Base-by-base conservation (phyloP, 495 filamentous ascomycete species). In the Penicillium malachiteum region DNA sequence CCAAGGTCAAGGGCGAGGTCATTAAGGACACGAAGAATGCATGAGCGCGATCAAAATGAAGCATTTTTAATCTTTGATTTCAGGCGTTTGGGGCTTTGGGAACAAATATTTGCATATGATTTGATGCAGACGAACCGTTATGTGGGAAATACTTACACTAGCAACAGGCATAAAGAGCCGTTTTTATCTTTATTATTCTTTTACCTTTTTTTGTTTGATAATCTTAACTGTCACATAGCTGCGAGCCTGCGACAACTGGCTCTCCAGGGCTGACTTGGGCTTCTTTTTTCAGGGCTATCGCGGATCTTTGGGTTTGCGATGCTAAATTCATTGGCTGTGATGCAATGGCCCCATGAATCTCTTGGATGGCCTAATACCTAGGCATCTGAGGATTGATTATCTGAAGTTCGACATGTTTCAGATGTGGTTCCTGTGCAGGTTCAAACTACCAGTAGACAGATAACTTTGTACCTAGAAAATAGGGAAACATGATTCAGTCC, bases 11-110 rank as follows among this genome's bases (percentile, higher is more conserved):
- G 69, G 94, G 93, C 5, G 84, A 87, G 50, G 87, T 88, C 38
- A 87, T 97, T 60, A 87, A 88, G 48, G 84, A 83, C 33, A 90
- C 92, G 62, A 96, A 94, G 67, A 91, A 88, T 71, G 71, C 76
- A 59, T 89, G 75, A 86, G 55, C 60, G 18, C n/a, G 37, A 21
- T 46, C 43, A 14, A 17, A 31, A 48, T 35, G 32, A 17, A 39
- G 45, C 31, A 35, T 54, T 45, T 55, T 59, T 55, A 12, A 32
- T 34, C 12, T 46, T 21, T 39, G 16, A 50, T 38, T n/a, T 41
- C n/a, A 5, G 48, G 48, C 35, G 35, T 39, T 50, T 14, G 48
- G 16, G 48, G 48, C 18, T 46, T 31, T 9, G 26, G 43, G 42
- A 43, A 43, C 17, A 46, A n/a, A 26, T 26, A 26, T 46, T 32